Base-by-base conservation (phyloP, 345 rosid species). In the Diplotaxis tenuifolia region DNA sequence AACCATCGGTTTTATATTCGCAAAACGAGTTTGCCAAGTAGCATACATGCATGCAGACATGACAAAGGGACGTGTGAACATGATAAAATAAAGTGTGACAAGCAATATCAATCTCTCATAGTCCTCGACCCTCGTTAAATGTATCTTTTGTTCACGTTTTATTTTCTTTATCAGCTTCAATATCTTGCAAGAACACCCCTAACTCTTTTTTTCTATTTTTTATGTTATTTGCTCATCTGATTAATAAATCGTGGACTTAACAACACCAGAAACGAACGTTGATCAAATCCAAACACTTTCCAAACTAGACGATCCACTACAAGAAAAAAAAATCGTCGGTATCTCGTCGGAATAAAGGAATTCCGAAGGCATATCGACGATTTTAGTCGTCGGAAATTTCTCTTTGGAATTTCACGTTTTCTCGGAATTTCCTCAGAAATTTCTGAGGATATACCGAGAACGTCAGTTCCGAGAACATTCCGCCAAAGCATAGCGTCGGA, bases 41-140 rank as follows among this genome's bases (percentile, higher is more conserved):
- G 53, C 68, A 3, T 62, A 62, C 75, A 71, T 73, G 76, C 76
- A 73, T 42, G 57, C 12, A 72, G 49, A 55, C 71, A 65, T 73
- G 23, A 55, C 47, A 40, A 18, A 28, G 47, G 29, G 9, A 73
- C 77, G 71, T 54, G 65, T 73, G 28, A 18, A 50, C 4, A 50
- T 50, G 27, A 53, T 28, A 53, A 53, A 53, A 53, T 10, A 53
- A 53, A 9, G 14, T 5, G 58, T 21, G 14, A 53, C n/a, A 53
- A 20, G 57, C 56, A 52, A 19, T 52, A 52, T 52, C 25, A 52
- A 52, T 52, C 20, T 52, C 25, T 52, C 56, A 8, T 20, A 20
- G 6, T 52, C 53, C 1, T 20, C 9, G 6, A 19, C 53, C 1
- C 56, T 52, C 56, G 19, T 52, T 52, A 18, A 20, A 52, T 20